phyloP scores from a whole-genome alignment of 306 rosid genomes.

The Cicer cuneatum region DNA sequence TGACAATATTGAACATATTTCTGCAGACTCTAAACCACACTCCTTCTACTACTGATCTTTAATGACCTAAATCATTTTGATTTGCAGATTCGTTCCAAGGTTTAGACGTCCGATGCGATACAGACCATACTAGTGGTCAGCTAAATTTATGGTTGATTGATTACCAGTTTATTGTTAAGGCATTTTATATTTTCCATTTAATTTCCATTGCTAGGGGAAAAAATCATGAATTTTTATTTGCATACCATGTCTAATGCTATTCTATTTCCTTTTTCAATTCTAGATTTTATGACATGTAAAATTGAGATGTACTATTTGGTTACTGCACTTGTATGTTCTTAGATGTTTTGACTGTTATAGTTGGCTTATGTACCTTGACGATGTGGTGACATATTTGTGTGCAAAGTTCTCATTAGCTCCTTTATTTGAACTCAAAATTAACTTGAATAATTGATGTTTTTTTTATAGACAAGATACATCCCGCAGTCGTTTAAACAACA shows the following conservation, averaged over 20 bases:
- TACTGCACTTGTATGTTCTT: neutral
- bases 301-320: neutral
- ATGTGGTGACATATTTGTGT: neutral
- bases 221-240: constrained; percentile 19
- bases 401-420: no score
- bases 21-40: neutral
- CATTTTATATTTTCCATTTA: constrained; percentile 15
- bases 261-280: neutral
- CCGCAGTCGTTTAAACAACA: no score
- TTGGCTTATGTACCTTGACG: neutral
- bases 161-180: neutral
- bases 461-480: no score
- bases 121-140: constrained; percentile 64
- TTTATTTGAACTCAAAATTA: no score
- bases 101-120: constrained; percentile 74
- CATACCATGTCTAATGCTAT: constrained; percentile 9
- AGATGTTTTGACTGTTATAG: neutral
- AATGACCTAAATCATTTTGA: neutral
- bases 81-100: constrained; percentile 77
- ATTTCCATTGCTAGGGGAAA: neutral
- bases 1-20: neutral
- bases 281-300: constrained; percentile 20
- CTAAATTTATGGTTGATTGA: constrained; percentile 12
- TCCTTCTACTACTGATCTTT: neutral
- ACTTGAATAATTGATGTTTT: no score